Evolutionary conservation across 495 filamentous ascomycete species (phyloP).

Genomic region (Lentithecium fluviatile): DNA sequence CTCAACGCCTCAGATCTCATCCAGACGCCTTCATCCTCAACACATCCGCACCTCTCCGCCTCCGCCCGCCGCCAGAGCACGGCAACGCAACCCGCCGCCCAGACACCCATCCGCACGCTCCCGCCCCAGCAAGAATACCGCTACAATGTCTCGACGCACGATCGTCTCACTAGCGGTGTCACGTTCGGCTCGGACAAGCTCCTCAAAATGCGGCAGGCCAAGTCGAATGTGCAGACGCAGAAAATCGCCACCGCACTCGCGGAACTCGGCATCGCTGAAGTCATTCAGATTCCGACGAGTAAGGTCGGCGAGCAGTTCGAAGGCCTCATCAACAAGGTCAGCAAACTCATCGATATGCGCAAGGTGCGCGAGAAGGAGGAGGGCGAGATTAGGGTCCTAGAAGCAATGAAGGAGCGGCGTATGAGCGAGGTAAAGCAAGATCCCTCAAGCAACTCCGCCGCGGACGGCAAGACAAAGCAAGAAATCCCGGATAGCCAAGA

Average conservation of each 20-base stretch:
- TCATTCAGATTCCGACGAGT: constrained; percentile 82
- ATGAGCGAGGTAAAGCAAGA: constrained; percentile 5
- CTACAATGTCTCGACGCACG: constrained; percentile 83
- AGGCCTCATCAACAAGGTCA: constrained; percentile 69
- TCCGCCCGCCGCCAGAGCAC: too few species aligned
- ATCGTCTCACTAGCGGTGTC: constrained; percentile 70
- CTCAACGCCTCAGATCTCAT: constrained; percentile 27
- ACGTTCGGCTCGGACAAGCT: constrained; percentile 83
- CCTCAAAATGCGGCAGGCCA: constrained; percentile 77
- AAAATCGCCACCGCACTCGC: constrained; percentile 75
- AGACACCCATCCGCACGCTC: constrained; percentile 63
- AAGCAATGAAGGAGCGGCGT: constrained; percentile 46
- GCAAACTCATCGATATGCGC: constrained; percentile 71
- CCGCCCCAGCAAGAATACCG: constrained; percentile 69
- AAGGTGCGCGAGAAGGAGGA: constrained; percentile 86
- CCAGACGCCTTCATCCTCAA: constrained; percentile 24
- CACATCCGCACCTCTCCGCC: constrained; percentile 10
- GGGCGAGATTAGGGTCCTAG: constrained; percentile 72
- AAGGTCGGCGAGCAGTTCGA: constrained; percentile 80
- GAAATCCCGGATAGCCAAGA: constrained; percentile 23
- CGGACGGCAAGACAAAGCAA: constrained; percentile 5
- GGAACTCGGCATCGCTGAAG: constrained; percentile 74
- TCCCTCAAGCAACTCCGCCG: too few species aligned
- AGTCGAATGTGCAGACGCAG: constrained; percentile 74
- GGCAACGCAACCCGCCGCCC: constrained; percentile 9